Conservation (phyloP, 1,284 basidiomycete genomes). For the Cystobasidium slooffiae region DNA sequence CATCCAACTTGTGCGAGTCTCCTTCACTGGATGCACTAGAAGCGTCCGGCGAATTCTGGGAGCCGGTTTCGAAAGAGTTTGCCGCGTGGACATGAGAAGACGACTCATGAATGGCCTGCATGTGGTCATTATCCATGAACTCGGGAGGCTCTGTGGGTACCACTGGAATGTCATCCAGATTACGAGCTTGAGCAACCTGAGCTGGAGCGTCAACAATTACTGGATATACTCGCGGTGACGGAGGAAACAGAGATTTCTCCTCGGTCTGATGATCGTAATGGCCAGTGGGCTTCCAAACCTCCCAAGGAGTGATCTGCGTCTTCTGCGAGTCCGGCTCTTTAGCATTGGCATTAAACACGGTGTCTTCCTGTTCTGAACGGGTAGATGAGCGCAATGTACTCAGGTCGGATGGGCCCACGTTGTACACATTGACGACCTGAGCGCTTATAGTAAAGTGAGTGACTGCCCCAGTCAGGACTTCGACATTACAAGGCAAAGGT, state of each 20-base stretch:
- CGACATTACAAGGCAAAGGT: background rate
- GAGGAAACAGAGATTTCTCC: background rate
- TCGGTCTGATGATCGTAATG: background rate
- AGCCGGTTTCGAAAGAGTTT: background rate
- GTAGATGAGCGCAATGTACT: background rate
- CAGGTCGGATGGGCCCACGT: background rate
- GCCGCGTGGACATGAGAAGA: background rate
- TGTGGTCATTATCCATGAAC: conserved; percentile 1
- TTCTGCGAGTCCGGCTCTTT: background rate
- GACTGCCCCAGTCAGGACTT: background rate
- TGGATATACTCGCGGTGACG: conserved; percentile 20
- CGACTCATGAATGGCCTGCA: background rate
- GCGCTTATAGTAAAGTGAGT: background rate
- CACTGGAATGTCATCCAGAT: background rate
- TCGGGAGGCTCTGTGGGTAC: background rate
- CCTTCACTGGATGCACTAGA: background rate
- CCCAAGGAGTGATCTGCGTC: background rate
- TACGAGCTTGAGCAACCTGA: background rate
- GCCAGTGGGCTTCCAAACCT: background rate
- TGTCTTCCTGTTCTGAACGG: too few species aligned
- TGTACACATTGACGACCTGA: conserved; percentile 4
- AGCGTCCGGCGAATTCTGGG: background rate
- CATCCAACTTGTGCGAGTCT: background rate
- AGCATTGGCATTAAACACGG: too few species aligned
- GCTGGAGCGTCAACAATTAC: background rate